These are phyloP conservation scores for Puccinia polysora DNA, from an alignment of 1,284 basidiomycete species.

Conservation along the genomic window DNA sequence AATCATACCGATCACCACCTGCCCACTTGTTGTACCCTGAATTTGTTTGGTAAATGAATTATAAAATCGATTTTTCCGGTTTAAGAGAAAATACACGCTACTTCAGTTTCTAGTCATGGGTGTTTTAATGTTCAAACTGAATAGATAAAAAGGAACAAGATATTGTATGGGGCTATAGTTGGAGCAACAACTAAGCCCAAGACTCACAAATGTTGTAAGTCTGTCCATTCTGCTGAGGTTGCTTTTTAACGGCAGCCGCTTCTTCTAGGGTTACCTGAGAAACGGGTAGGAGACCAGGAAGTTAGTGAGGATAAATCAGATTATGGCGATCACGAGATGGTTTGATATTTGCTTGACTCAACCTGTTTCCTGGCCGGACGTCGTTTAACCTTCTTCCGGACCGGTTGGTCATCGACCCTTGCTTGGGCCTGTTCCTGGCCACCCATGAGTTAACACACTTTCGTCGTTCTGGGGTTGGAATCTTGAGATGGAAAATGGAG, in stretches of 20 bases:
- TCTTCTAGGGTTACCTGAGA: slow-evolving; percentile 65
- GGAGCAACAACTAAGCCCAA: not conserved
- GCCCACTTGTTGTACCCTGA: slow-evolving; percentile 99
- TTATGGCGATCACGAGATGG: too few species aligned
- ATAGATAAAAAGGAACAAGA: too few species aligned
- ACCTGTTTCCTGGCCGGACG: slow-evolving; percentile 51
- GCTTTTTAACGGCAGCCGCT: slow-evolving; percentile 80
- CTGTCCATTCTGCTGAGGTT: slow-evolving; percentile 82
- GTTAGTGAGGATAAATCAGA: not conserved
- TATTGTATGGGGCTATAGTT: too few species aligned
- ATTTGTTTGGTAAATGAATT: slow-evolving; percentile 59
- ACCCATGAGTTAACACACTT: not conserved
- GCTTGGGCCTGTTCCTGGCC: not conserved
- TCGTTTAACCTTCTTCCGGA: slow-evolving; percentile 50
- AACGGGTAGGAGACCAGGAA: not conserved
- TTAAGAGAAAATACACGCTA: too few species aligned
- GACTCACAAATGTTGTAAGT: slow-evolving; percentile 71
- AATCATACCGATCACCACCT: slow-evolving; percentile 87
- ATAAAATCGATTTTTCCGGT: too few species aligned
- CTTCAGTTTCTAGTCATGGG: too few species aligned
- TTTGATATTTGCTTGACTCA: too few species aligned
- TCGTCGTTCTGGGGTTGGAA: too few species aligned
- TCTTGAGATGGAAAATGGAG: too few species aligned
- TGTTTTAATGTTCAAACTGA: too few species aligned
- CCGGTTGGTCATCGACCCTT: slow-evolving; percentile 5